Percentiles rank a stretch among this genome's conserved stretches.
These are phyloP conservation scores for Aspergillus avenaceus DNA, from an alignment of 495 filamentous ascomycete species.

Conservation along the genomic window DNA sequence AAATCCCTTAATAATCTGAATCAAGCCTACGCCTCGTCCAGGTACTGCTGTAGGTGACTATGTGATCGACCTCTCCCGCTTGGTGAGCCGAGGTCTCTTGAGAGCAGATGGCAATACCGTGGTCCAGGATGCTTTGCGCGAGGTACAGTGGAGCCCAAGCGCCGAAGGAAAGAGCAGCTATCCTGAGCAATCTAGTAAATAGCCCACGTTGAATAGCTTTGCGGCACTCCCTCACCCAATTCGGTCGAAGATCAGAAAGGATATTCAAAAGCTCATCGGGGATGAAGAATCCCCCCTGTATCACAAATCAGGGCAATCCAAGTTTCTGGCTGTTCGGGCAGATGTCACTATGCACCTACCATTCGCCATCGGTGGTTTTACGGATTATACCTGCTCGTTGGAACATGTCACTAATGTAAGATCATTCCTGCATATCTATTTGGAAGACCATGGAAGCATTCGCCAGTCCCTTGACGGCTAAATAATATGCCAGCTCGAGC, in stretches of 20 bases:
- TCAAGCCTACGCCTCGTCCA: neutral
- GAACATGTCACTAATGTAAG: neutral
- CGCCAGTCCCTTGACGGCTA: neutral
- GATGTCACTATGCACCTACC: neutral
- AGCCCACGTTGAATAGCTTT: neutral
- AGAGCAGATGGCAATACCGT: neutral
- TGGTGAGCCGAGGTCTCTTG: neutral
- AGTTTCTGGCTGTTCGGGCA: neutral
- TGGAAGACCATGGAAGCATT: no score
- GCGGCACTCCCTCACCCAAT: neutral
- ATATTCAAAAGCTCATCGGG: neutral
- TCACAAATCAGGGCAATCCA: neutral
- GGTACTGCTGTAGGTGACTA: neutral
- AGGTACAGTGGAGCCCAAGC: neutral
- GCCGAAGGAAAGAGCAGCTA: no score
- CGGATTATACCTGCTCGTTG: neutral
- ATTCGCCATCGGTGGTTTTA: neutral
- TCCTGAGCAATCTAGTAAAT: no score
- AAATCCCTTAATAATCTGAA: neutral
- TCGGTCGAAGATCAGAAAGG: neutral
- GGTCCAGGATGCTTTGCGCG: neutral
- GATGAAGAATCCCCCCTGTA: neutral
- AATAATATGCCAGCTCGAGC: neutral
- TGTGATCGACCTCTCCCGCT: neutral
- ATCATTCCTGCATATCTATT: neutral